Conservation (phyloP, 352 stramenopile species). For the Globisporangium irregulare region DNA sequence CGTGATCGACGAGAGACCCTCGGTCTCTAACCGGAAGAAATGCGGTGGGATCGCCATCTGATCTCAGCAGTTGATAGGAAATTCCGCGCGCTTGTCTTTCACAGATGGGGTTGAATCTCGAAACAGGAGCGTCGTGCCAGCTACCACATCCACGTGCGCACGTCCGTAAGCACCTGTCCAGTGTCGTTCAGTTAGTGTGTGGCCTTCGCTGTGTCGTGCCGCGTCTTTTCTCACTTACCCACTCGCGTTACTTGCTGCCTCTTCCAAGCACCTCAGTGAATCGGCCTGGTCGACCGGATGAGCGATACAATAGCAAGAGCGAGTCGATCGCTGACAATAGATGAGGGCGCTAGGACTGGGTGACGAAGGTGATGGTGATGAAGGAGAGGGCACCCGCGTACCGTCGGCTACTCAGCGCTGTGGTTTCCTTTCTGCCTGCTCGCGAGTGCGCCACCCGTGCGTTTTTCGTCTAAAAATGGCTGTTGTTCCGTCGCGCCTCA, state of each 20-base stretch:
- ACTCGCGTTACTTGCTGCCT: background rate
- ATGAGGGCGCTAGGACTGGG: background rate
- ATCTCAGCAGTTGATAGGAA: background rate
- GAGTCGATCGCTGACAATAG: background rate
- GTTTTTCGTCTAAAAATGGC: background rate
- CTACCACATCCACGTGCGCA: background rate
- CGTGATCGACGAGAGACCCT: conserved; percentile 13
- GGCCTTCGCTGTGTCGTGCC: background rate
- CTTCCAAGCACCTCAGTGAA: background rate
- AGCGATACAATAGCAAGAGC: background rate
- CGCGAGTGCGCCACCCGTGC: too few relatives aligned
- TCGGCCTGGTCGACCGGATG: background rate
- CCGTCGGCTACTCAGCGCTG: background rate
- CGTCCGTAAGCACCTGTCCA: background rate
- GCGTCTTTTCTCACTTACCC: background rate
- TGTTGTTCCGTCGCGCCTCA: background rate
- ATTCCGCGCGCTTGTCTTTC: background rate
- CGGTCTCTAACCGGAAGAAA: conserved; percentile 21
- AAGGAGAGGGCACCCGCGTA: background rate
- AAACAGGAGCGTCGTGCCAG: background rate
- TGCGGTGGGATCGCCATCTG: conserved; percentile 18
- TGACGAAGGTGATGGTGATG: background rate
- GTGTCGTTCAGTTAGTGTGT: background rate
- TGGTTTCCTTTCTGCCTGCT: background rate
- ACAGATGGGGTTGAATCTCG: background rate